These are phyloP conservation scores for Catunica adiposa DNA, from an alignment of 2,329 filamentous ascomycete species.

Conservation along the genomic window DNA sequence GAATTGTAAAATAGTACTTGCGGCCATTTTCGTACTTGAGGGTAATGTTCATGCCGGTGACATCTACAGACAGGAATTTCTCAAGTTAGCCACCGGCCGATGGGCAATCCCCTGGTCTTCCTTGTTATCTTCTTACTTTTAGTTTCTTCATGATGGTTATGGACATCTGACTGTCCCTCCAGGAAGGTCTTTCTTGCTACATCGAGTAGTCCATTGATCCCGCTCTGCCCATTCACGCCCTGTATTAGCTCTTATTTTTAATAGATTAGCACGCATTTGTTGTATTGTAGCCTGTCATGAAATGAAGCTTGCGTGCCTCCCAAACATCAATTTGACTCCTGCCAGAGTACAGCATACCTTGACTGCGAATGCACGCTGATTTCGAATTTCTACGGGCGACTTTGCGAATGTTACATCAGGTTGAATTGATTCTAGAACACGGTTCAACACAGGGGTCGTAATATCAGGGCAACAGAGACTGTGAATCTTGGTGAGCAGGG, in stretches of 20 bases:
- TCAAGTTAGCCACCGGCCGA: background rate
- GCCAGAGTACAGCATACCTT: slow-evolving; percentile 32
- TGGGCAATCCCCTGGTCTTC: background rate
- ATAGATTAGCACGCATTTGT: background rate
- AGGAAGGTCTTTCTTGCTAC: slow-evolving; percentile 81
- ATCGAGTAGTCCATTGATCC: slow-evolving; percentile 72
- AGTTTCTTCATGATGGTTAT: slow-evolving; percentile 51
- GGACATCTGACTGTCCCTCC: slow-evolving; percentile 65
- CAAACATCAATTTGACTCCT: background rate
- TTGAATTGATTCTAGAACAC: slow-evolving; percentile 60
- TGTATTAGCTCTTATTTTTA: background rate
- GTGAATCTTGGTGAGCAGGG: slow-evolving; percentile 50
- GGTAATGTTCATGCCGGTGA: slow-evolving; percentile 42
- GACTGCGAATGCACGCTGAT: slow-evolving; percentile 81
- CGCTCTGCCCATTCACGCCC: slow-evolving; percentile 33
- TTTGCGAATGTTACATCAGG: slow-evolving; percentile 64
- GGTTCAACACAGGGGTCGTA: slow-evolving; percentile 40
- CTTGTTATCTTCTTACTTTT: slow-evolving; percentile 33
- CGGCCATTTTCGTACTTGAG: slow-evolving; percentile 63
- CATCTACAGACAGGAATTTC: slow-evolving; percentile 24
- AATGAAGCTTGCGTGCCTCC: background rate
- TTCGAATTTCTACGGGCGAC: slow-evolving; percentile 67
- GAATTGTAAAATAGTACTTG: slow-evolving; percentile 62
- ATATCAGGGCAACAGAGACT: slow-evolving; percentile 50
- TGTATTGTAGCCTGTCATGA: background rate